Percentiles rank a stretch among this genome's conserved stretches.
phyloP scores from a whole-genome alignment of 1,139 yeast genomes.

The Hyphopichia buzzinii region DNA sequence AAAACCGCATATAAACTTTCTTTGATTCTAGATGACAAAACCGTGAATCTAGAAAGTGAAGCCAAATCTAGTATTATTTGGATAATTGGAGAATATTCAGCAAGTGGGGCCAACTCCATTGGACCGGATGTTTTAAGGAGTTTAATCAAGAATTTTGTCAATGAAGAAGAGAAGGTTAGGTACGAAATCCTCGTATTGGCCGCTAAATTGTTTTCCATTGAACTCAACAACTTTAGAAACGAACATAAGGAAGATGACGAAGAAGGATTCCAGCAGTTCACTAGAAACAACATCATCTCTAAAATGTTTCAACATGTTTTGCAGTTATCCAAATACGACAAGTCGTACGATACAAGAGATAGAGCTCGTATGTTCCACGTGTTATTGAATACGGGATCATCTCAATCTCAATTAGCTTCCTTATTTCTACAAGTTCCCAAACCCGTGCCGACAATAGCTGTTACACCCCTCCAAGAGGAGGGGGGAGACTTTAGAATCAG shows the following conservation, averaged over 20 bases:
- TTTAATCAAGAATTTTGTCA: conserved; percentile 53
- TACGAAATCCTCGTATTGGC: conserved; percentile 72
- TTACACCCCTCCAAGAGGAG: conserved; percentile 1
- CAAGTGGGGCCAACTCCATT: conserved; percentile 37
- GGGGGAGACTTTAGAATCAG: conserved; percentile 6
- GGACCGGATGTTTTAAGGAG: conserved; percentile 78
- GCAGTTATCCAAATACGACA: conserved; percentile 71
- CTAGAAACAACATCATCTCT: conserved; percentile 32
- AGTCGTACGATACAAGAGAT: conserved; percentile 77
- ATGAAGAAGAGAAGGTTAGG: conserved; percentile 60
- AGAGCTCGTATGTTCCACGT: conserved; percentile 72
- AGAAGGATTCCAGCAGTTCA: conserved; percentile 30
- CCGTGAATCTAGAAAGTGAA: conserved; percentile 31
- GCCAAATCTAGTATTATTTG: conserved; percentile 87
- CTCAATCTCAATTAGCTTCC: conserved; percentile 58
- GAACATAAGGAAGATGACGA: conserved; percentile 19
- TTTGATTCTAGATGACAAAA: conserved; percentile 23
- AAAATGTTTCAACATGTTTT: conserved; percentile 63
- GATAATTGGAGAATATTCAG: conserved; percentile 82
- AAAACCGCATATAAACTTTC: conserved; percentile 41
- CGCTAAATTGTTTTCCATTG: conserved; percentile 65
- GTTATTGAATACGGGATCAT: conserved; percentile 36
- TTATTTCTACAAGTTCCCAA: conserved; percentile 83
- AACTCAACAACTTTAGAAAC: conserved; percentile 36
- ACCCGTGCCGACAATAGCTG: conserved; percentile 46